phyloP scores from a whole-genome alignment of 2,329 filamentous ascomycete genomes.

The Hypoxylon sp. region DNA sequence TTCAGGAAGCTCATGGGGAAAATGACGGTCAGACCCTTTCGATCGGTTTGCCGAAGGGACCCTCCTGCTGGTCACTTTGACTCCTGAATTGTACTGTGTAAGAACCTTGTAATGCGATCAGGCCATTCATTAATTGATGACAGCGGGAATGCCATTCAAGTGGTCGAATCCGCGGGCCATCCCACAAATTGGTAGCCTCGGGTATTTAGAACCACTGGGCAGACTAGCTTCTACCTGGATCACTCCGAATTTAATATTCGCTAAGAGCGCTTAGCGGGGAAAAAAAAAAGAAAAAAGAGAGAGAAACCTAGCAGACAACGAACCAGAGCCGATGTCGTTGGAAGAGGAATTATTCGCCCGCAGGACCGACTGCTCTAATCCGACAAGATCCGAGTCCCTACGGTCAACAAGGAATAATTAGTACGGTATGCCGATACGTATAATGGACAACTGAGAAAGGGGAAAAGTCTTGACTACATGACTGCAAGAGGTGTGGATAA shows the following conservation, averaged over 20 bases:
- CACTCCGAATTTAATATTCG: slow-evolving; percentile 40
- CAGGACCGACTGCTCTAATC: slow-evolving; percentile 20
- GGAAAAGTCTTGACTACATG: too few species aligned
- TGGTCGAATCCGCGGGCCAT: slow-evolving; percentile 39
- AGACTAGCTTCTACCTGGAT: slow-evolving; percentile 31
- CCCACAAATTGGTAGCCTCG: slow-evolving; percentile 44
- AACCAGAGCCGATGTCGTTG: slow-evolving; percentile 18
- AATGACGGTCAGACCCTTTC: slow-evolving; percentile 34
- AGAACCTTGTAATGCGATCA: slow-evolving; percentile 42
- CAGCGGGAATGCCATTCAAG: slow-evolving; percentile 31
- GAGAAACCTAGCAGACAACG: slow-evolving; percentile 25
- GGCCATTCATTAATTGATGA: slow-evolving; percentile 43
- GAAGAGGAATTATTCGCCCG: slow-evolving; percentile 23
- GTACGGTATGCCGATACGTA: slow-evolving; percentile 5
- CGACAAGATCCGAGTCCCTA: slow-evolving; percentile 26
- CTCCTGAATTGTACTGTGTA: slow-evolving; percentile 37
- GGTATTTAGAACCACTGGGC: slow-evolving; percentile 41
- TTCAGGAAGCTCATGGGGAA: slow-evolving; percentile 43
- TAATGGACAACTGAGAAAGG: slow-evolving; percentile 10
- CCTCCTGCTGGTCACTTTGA: slow-evolving; percentile 30
- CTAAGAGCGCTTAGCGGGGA: slow-evolving; percentile 37
- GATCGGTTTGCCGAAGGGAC: slow-evolving; percentile 38
- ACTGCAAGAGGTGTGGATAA: slow-evolving; percentile 28
- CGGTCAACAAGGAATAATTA: slow-evolving; percentile 5
- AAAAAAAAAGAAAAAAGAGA: slow-evolving; percentile 42